Base-by-base conservation (phyloP, 176 grass and related monocot genomes). In the Triticum monococcum region DNA sequence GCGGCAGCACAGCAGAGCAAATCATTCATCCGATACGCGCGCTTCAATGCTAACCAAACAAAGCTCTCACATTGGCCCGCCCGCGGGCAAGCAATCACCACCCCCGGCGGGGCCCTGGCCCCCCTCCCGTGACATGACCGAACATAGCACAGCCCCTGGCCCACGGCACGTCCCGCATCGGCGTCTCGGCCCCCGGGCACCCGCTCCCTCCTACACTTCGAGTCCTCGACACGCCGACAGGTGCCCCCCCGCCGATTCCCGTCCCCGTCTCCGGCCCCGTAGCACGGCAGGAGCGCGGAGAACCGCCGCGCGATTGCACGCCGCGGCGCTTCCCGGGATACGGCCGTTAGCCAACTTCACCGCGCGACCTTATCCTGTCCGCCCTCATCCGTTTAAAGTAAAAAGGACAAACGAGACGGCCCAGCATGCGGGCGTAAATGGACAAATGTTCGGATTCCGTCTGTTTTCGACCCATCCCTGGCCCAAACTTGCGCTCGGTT, bases 101-200 rank as follows among this genome's bases (percentile, higher is more conserved):
- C 36, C 75, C 36, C 68, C 9, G 2, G 13, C 33, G 4, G 48
- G 85, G 61, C 32, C 81, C 85, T 52, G 57, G 6, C 28, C 35
- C 35, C 35, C 35, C 35, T 36, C 35, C 5, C 0, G 0, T 10
- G 86, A 91, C 82, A 85, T 43, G 90, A 91, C 86, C 77, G 11
- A 85, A 85, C 89, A 85, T 88, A 59, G 89, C 81, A 56, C 89
- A 36, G 14, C 38, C 28, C 12, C 33, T 37, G 57, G 38, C 64
- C 81, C 81, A 54, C 81, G 82, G 63, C 78, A 81, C 50, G 20
- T 54, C 62, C 3, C 5, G 8, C 54, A 71, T 81, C 81, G 13
- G 9, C 9, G 72, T 61, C 59, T 76, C 82, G 8, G 54, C 61
- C 23, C 43, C 32, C 86, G 9, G 26, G 14, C 10, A 24, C 74